Base-by-base conservation (phyloP, 192 early-diverging fungal species). In the Coemansia brasiliensis region DNA sequence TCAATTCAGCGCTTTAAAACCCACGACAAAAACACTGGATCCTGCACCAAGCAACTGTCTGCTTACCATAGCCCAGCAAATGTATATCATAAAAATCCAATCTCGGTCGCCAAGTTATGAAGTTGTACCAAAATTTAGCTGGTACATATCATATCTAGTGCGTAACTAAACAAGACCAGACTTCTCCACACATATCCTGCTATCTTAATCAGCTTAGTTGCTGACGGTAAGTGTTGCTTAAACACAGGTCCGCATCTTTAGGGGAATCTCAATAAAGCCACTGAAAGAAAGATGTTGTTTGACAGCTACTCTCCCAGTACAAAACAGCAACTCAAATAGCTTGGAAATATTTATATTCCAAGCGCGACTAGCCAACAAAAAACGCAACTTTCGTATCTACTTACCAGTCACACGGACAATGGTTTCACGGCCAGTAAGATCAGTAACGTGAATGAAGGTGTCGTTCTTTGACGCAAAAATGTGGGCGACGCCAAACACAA, bases 391-490 rank as follows among this genome's bases (percentile, higher is more conserved):
- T 32, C 7, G 22, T 1, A 21, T 21, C n/a, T 69, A 82, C 88
- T 55, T 84, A 94, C 93, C 94, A 72, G 97, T 99, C 57, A 99
- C 91, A 84, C 97, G 90, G 72, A 88, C 86, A 74, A 99, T 96
- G 80, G 97, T 99, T 88, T 99, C 95, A 78, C 94, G 89, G 54
- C 97, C 97, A 70, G 95, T 92, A 67, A 99, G 83, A 97, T 99
- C 97, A 64, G 97, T 99, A 73, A 99, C 88, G 85, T 99, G 97
- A 71, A 99, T 94, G 73, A 99, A 99, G 69, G 97, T 99, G 82
- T 99, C 97, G 89, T 99, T 99, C 88, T 93, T 96, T 53, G 89
- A 91, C 78, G 97, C 95, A 72, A 90, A 98, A 84, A 99, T 98
- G 90, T 97, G 97, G 60, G 94, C 94, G 85, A 99, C 97, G 79